Conservation (phyloP, 306 rosid genomes). For the Sindora glabra region DNA sequence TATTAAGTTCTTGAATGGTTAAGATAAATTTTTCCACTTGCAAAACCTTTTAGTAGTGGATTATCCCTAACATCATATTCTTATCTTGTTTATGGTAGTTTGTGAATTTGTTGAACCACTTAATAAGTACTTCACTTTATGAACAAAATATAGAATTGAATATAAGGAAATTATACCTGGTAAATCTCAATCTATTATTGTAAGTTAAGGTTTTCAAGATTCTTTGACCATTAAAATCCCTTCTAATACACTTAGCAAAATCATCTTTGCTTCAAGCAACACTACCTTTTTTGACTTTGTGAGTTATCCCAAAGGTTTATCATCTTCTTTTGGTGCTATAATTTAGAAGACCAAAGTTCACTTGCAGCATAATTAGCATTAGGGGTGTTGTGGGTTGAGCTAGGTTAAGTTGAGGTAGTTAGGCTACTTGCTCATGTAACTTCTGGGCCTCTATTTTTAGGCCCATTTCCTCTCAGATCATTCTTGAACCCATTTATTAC, state of each 20-base stretch:
- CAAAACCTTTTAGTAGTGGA: constrained; percentile 75
- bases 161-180: constrained; percentile 57
- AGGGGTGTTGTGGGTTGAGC: too few species aligned
- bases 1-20: constrained; percentile 83
- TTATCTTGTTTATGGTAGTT: constrained; percentile 64
- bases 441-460: too few species aligned
- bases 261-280: constrained; percentile 84
- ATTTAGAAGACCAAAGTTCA: constrained; percentile 34
- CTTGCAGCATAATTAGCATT: background rate
- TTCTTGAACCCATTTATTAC: too few species aligned
- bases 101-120: constrained; percentile 1
- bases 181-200: constrained; percentile 95
- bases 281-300: constrained; percentile 81
- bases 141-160: constrained; percentile 1
- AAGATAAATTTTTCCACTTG: constrained; percentile 90
- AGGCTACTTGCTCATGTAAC: too few species aligned
- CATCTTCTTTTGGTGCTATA: constrained; percentile 67
- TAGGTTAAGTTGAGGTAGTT: too few species aligned
- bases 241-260: constrained; percentile 73
- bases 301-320: constrained; percentile 73
- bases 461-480: too few species aligned
- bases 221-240: constrained; percentile 93
- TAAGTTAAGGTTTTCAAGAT: constrained; percentile 85
- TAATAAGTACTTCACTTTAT: background rate
- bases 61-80: constrained; percentile 81